These are phyloP conservation scores for Cryptococcus depauperatus DNA, from an alignment of 1,284 basidiomycete species.

Conservation along the genomic window DNA sequence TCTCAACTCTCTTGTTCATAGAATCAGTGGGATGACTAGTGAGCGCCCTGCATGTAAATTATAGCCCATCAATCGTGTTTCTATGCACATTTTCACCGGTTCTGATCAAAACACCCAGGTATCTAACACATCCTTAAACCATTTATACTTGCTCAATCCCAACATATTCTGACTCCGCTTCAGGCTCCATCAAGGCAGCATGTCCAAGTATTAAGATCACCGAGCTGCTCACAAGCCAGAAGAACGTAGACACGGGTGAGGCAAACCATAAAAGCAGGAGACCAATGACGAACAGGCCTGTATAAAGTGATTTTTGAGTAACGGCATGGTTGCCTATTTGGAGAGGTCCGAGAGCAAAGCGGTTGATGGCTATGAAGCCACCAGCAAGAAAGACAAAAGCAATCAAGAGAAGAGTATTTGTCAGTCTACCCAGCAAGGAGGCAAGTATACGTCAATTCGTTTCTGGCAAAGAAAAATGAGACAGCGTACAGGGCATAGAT, in stretches of 20 bases:
- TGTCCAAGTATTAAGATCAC: constrained; percentile 48
- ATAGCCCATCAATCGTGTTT: too few relatives aligned
- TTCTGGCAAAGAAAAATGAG: not conserved
- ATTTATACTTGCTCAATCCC: constrained; percentile 22
- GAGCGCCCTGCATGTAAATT: too few relatives aligned
- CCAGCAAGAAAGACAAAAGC: constrained; percentile 81
- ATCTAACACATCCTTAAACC: too few relatives aligned
- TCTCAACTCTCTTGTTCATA: too few relatives aligned
- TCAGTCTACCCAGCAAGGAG: constrained; percentile 47
- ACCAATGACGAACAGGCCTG: constrained; percentile 46
- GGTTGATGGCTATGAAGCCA: constrained; percentile 83
- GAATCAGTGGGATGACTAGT: too few relatives aligned
- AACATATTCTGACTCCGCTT: constrained; percentile 42
- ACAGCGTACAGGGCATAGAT: constrained; percentile 75
- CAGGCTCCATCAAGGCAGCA: constrained; percentile 52
- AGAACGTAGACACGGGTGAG: constrained; percentile 42
- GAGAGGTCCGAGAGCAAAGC: constrained; percentile 53
- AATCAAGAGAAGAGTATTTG: constrained; percentile 69
- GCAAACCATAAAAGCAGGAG: constrained; percentile 41
- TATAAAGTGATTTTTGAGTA: constrained; percentile 56
- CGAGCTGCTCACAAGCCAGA: constrained; percentile 43
- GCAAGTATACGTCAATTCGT: not conserved
- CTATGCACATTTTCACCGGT: too few relatives aligned
- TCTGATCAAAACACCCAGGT: too few relatives aligned
- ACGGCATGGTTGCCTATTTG: constrained; percentile 47